phyloP scores from a whole-genome alignment of 192 early-diverging fungal genomes.

The Backusella australiensis region DNA sequence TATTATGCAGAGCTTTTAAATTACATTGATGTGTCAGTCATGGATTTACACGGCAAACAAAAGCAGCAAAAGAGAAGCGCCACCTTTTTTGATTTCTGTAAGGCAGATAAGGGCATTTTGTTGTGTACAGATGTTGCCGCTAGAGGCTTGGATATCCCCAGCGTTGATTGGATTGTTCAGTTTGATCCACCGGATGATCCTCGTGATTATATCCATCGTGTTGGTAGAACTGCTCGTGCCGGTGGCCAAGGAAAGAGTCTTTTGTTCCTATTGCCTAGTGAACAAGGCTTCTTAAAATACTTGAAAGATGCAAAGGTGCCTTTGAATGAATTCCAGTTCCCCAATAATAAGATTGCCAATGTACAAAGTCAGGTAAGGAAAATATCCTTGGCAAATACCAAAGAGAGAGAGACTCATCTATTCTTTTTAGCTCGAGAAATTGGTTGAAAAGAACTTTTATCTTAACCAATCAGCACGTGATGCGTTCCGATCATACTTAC shows the following conservation, averaged over 20 bases:
- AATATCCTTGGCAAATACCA: no score
- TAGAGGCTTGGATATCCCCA: conserved; percentile 95
- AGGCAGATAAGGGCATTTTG: conserved; percentile 90
- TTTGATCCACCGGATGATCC: conserved; percentile 99
- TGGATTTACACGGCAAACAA: conserved; percentile 96
- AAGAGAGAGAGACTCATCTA: neutral
- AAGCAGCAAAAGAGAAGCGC: conserved; percentile 99
- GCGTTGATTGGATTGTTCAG: conserved; percentile 99
- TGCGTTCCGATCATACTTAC: conserved; percentile 94
- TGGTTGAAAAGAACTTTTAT: conserved; percentile 98
- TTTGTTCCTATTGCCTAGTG: conserved; percentile 91
- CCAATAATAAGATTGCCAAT: conserved; percentile 90
- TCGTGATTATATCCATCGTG: conserved; percentile 94
- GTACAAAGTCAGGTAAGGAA: conserved; percentile 73
- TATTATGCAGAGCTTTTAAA: conserved; percentile 97
- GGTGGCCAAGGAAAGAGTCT: conserved; percentile 88
- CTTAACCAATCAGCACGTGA: conserved; percentile 94
- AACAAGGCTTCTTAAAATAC: conserved; percentile 94
- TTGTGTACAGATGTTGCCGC: conserved; percentile 98
- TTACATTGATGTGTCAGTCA: conserved; percentile 98
- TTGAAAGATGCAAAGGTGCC: conserved; percentile 98
- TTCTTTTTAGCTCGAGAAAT: conserved; percentile 65
- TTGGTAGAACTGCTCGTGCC: conserved; percentile 94
- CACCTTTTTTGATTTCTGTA: conserved; percentile 99
- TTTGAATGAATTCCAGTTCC: conserved; percentile 99